These are phyloP conservation scores for Sporothrix inflata DNA, from an alignment of 2,329 filamentous ascomycete genomes.

Conservation along the genomic window DNA sequence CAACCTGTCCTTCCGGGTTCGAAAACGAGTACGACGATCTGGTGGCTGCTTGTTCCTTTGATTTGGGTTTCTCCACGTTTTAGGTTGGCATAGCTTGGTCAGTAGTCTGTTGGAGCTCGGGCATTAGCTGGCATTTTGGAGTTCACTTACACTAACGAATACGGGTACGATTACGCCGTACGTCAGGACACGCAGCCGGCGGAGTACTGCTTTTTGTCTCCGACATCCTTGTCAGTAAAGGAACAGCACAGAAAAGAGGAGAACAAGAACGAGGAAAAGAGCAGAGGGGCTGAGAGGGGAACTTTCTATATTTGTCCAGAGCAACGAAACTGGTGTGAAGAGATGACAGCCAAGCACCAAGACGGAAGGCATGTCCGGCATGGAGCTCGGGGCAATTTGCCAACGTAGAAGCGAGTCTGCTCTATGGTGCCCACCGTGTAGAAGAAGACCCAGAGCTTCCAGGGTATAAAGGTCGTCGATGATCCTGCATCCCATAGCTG, in stretches of 20 bases:
- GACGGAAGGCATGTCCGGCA: background rate
- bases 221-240: background rate
- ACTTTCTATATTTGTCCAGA: background rate
- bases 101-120: background rate
- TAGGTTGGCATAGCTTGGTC: background rate
- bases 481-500: background rate
- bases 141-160: background rate
- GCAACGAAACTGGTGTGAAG: background rate
- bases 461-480: background rate
- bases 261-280: background rate
- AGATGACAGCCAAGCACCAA: background rate
- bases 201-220: background rate
- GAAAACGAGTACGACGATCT: slow-evolving; percentile 9
- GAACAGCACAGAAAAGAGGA: background rate
- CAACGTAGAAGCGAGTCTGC: background rate
- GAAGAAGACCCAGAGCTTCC: background rate
- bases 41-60: background rate
- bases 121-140: background rate
- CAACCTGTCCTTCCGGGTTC: background rate
- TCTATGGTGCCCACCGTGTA: background rate
- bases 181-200: background rate
- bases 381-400: background rate
- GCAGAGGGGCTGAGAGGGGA: background rate
- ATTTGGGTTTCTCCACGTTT: background rate
- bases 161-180: slow-evolving; percentile 13